Conservation (phyloP, 768 basidiomycete species). For the Termitomyces titanicus region DNA sequence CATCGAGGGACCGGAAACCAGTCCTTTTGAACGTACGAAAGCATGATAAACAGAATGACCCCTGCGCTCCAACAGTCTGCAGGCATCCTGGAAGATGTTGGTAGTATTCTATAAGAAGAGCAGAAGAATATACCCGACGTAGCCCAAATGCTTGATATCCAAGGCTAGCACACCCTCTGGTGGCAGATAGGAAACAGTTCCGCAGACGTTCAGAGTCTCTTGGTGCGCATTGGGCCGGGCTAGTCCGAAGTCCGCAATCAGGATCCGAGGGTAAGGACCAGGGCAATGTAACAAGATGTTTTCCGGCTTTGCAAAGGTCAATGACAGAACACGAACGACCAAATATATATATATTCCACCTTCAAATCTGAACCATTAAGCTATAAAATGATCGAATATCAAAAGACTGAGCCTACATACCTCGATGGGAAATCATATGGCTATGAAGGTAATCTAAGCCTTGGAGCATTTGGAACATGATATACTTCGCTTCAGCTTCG, state of each 20-base stretch:
- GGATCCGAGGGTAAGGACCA: slow-evolving; percentile 81
- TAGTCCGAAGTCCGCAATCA: slow-evolving; percentile 85
- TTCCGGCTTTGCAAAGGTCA: slow-evolving; percentile 53
- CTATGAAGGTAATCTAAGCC: slow-evolving; percentile 71
- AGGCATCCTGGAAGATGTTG: slow-evolving; percentile 56
- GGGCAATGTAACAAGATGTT: slow-evolving; percentile 76
- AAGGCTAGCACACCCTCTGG: slow-evolving; percentile 82
- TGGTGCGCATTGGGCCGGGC: slow-evolving; percentile 76
- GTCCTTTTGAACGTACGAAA: slow-evolving; percentile 53
- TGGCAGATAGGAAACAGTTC: slow-evolving; percentile 84
- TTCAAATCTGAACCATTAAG: slow-evolving; percentile 16
- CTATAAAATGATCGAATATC: background rate
- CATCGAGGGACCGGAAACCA: background rate
- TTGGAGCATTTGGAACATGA: slow-evolving; percentile 75
- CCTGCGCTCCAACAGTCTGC: slow-evolving; percentile 90
- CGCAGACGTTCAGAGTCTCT: slow-evolving; percentile 82
- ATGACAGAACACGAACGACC: background rate
- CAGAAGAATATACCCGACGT: slow-evolving; percentile 39
- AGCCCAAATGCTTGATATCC: slow-evolving; percentile 69
- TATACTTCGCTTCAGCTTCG: slow-evolving; percentile 82
- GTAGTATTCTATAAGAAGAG: background rate
- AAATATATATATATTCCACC: slow-evolving; percentile 2
- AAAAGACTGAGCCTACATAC: slow-evolving; percentile 28
- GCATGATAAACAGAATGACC: slow-evolving; percentile 78
- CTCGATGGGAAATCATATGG: slow-evolving; percentile 74